Evolutionary conservation across 2,329 filamentous ascomycete genomes (phyloP).

Genomic region (Epichloe scottii): DNA sequence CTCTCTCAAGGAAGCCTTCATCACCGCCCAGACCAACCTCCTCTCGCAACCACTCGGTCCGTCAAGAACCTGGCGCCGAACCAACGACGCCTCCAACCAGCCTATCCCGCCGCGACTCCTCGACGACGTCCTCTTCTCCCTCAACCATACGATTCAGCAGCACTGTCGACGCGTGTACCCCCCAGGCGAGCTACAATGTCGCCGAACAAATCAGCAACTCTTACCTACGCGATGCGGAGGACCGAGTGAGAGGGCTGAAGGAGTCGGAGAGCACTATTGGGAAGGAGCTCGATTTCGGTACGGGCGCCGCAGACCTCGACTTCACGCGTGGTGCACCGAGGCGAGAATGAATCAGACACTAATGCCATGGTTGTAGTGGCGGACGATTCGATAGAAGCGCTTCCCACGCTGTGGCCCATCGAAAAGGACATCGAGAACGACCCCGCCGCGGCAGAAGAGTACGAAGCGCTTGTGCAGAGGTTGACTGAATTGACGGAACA

Average conservation of each 20-base stretch:
- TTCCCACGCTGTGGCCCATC: conserved; percentile 35
- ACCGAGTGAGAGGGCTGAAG: conserved; percentile 22
- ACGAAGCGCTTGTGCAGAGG: conserved; percentile 34
- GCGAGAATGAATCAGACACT: not conserved
- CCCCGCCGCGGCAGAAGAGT: conserved; percentile 37
- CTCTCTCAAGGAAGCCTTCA: conserved; percentile 51
- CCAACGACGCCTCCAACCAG: conserved; percentile 30
- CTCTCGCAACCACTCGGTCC: conserved; percentile 47
- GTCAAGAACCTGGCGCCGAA: conserved; percentile 38
- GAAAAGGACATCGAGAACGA: conserved; percentile 23
- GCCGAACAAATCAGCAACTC: conserved; percentile 60
- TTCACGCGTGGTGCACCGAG: not conserved
- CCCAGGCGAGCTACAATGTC: conserved; percentile 57
- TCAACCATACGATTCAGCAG: conserved; percentile 51
- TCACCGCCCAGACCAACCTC: conserved; percentile 48
- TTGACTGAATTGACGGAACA: conserved; percentile 36
- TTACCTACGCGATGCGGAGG: conserved; percentile 40
- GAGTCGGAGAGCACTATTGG: conserved; percentile 24
- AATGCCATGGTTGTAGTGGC: conserved; percentile 21
- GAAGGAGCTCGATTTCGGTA: conserved; percentile 33
- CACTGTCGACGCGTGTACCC: conserved; percentile 55
- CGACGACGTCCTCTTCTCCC: conserved; percentile 42
- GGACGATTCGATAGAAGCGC: conserved; percentile 29
- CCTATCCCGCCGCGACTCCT: conserved; percentile 35
- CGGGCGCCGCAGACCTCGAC: conserved; percentile 5